Conservation (phyloP, 202 grass and related monocot genomes). For the Eragrostis tef region DNA sequence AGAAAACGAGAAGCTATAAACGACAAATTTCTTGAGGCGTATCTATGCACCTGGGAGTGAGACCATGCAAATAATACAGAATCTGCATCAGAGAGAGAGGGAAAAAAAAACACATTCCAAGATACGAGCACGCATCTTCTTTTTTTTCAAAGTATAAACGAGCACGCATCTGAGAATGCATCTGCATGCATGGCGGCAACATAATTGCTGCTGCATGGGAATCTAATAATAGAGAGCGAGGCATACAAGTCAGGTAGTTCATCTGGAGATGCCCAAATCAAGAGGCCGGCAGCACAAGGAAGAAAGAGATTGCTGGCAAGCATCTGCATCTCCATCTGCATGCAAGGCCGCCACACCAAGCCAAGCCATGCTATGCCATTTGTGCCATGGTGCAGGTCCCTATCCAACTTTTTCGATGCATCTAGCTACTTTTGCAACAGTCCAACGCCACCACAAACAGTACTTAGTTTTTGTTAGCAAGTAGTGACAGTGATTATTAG, state of each 20-base stretch:
- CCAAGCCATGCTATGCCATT: neutral
- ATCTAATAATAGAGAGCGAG: constrained; percentile 41
- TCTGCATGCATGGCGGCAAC: constrained; percentile 13
- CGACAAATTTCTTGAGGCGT: neutral
- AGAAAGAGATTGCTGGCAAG: neutral
- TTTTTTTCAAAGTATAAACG: no score
- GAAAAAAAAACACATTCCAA: constrained; percentile 31
- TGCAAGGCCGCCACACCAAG: neutral
- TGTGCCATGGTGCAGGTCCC: constrained; percentile 40
- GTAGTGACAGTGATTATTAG: neutral
- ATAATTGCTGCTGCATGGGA: constrained; percentile 28
- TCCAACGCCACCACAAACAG: constrained; percentile 42
- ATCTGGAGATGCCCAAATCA: constrained; percentile 22
- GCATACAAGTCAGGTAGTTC: neutral
- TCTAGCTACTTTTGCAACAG: constrained; percentile 28
- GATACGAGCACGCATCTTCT: constrained; percentile 4
- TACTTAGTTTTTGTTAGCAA: constrained; percentile 11
- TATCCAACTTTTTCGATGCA: constrained; percentile 34
- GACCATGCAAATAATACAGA: neutral
- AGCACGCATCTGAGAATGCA: constrained; percentile 10
- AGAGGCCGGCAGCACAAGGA: constrained; percentile 7
- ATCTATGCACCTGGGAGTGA: neutral
- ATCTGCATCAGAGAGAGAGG: neutral
- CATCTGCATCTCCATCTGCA: neutral
- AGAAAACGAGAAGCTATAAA: neutral